Evolutionary conservation across 2,329 filamentous ascomycete species (phyloP), one percentile per base, ranked within the genome.

Genomic region (Colletotrichum tabaci): DNA sequence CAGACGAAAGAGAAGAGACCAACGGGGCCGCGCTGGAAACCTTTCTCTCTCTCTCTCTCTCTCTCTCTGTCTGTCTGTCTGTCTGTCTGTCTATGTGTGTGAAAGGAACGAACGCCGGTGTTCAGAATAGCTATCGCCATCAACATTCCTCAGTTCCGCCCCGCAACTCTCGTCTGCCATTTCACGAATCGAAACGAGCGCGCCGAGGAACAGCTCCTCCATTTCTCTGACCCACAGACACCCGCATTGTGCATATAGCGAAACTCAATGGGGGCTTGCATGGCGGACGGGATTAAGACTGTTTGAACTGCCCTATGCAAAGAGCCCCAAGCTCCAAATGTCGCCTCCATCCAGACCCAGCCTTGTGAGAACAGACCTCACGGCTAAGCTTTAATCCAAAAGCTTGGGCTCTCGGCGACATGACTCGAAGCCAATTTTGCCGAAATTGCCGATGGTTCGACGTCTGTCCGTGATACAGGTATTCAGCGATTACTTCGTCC

Each of bases 281-380:
- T 50, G 35, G 15, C 44, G 15, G 47, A 53, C n/a, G 57, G 44
- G 10, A 58, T 63, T 57, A 15, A 23, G 40, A 13, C 35, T 56
- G 67, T 68, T 62, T 58, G 65, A 46, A 13, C 57, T 21, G 16
- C 12, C 42, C 21, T 53, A 71, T 68, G 68, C 68, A 40, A 47
- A 15, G 60, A n/a, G 60, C 21, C 60, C 60, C 60, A 18, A 62
- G 60, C 60, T 62, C 47, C 7, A 18, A 18, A 15, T 12, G 8
- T n/a, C 42, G 13, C 13, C 42, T 26, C 44, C 44, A 23, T 15
- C 47, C 7, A 23, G 46, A 18, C 15, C 53, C 35, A 23, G 40
- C n/a, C 35, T 12, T 18, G 35, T n/a, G 35, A 38, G 13, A 13
- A 23, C n/a, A 16, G 42, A 44, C 42, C 42, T 44, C 16, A 44